Base-by-base conservation (phyloP, 441 rosid genomes). In the Corymbia citriodora region DNA sequence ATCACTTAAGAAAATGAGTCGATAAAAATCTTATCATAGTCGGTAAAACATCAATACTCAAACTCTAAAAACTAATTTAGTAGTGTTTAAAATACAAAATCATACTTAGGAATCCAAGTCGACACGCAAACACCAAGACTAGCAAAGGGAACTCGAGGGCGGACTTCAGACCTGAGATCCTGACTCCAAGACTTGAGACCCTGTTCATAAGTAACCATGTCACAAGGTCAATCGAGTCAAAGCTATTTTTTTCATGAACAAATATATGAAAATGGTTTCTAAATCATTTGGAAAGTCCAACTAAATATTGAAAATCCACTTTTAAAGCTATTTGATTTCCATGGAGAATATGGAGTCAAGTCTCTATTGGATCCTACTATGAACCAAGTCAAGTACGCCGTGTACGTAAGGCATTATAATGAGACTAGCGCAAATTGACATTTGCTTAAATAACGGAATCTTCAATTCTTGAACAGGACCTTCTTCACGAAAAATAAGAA, bases 231-330 rank as follows among this genome's bases (percentile, higher is more conserved):
- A 15, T n/a, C 3, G 16, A 65, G 36, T 4, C 36, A 2, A 17
- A 6, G 36, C 2, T 40, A 40, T 40, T 40, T 40, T 12, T 40
- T 36, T 19, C 82, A 18, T 13, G 10, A 18, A 25, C 4, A 33
- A 72, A 36, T 48, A 2, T 72, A 36, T 72, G 27, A 33, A 72
- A 74, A 40, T 40, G 50, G 52, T 23, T 79, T 79, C 52, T 45
- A 79, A 7, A n/a, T 12, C n/a, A 23, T 79, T 79, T 23, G 85
- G 23, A 79, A 45, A 79, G 27, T 7, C 17, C 6, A 40, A 12
- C n/a, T n/a, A 40, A 0, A 79, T 45, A 12, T 12, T 1, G 0
- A 23, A 74, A 21, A 7, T 40, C 10, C n/a, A 12, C 2, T 23
- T 45, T 0, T 12, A 79, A 7, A 79, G n/a, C 85, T 40, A 40